Base-by-base conservation (phyloP, 2,329 filamentous ascomycete genomes). In the Fusarium abutilonis region DNA sequence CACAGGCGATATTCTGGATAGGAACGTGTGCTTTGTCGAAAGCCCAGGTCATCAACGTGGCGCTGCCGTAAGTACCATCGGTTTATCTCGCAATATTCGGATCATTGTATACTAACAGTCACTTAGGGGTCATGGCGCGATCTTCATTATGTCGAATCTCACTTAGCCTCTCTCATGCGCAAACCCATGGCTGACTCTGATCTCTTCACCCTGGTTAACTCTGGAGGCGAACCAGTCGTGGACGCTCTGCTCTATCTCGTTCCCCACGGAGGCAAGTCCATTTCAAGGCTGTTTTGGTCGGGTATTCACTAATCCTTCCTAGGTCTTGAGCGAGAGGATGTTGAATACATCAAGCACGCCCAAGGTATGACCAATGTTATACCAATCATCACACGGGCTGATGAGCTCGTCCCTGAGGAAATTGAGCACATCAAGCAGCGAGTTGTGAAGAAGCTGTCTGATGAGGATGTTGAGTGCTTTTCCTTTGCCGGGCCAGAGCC, bases 1-100 rank as follows among this genome's bases (percentile, higher is more conserved):
- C 47, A 87, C 88, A 8, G 93, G 95, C 63, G 84, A 87, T 19
- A 85, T 97, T 35, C 79, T 98, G 41, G 94, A 98, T 72, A 86
- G 94, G 28, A 99, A 99, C 72, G 78, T 99, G 6, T 97, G 92
- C 75, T 97, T 99, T 72, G 88, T 97, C 55, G 94, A 98, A 77
- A 94, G 91, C 3, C 86, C 89, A 10, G 88, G 88, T 11, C 87
- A 86, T 74, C 78, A 81, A 36, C 78, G 73, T 63, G 82, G 80
- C 41, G 80, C 78, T 41, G 84, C 83, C 34, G 82, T 87, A 75
- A 59, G 83, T 75, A 42, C 53, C 15, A 36, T 23, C 19, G 19
- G 28, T 38, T 38, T 38, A 11, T 71, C 31, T 34, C 6, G 6
- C 31, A 34, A 34, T n/a, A 11, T 8, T 11, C 29, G 13, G 31